phyloP scores from a whole-genome alignment of 768 basidiomycete genomes.

The Saitozyma podzolica region DNA sequence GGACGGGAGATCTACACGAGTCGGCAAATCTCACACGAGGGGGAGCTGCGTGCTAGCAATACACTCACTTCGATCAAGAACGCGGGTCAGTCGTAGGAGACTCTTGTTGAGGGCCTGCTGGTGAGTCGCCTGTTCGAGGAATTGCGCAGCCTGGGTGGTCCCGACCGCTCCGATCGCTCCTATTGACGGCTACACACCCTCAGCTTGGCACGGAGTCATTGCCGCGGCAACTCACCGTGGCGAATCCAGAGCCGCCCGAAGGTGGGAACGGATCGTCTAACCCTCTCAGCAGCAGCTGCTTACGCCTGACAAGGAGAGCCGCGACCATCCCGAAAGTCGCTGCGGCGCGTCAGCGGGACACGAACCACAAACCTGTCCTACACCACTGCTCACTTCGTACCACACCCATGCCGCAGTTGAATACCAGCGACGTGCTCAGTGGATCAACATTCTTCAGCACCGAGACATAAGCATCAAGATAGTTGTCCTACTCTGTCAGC shows the following conservation, averaged over 20 bases:
- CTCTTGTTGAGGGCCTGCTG: conserved; percentile 51
- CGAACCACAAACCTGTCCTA: not conserved
- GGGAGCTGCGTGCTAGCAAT: not conserved
- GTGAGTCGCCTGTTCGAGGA: conserved; percentile 48
- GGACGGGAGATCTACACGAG: conserved; percentile 62
- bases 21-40: not conserved
- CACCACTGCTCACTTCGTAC: too few relatives aligned
- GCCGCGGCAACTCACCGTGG: conserved; percentile 31
- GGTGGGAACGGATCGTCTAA: conserved; percentile 73
- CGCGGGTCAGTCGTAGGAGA: conserved; percentile 51
- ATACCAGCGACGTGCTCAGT: conserved; percentile 75
- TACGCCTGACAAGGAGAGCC: conserved; percentile 78
- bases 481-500: conserved; percentile 67
- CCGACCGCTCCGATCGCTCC: conserved; percentile 21
- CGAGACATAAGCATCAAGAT: conserved; percentile 86
- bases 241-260: conserved; percentile 39
- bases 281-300: conserved; percentile 66
- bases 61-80: conserved; percentile 46
- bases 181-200: conserved; percentile 5
- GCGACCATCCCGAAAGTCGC: conserved; percentile 98
- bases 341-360: conserved; percentile 9
- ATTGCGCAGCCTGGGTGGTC: conserved; percentile 44
- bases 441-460: conserved; percentile 81
- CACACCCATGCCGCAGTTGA: conserved; percentile 95
- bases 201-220: not conserved